Conservation (phyloP, 257 asterid species). For the Mitragyna speciosa region DNA sequence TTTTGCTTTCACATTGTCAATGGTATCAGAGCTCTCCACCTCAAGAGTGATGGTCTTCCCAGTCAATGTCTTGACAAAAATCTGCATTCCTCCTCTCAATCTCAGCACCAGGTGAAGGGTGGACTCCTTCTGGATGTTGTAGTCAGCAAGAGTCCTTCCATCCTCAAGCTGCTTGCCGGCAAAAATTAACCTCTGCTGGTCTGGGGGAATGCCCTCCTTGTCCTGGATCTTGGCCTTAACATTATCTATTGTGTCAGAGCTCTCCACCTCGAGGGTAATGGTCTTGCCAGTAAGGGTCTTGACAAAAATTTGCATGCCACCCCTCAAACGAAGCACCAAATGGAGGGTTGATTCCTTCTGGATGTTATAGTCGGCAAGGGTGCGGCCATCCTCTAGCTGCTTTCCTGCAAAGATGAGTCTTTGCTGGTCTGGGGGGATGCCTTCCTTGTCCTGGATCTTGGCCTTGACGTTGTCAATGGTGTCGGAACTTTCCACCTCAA, state of each 20-base stretch:
- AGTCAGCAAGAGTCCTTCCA: conserved; percentile 49
- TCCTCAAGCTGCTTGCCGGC: conserved; percentile 43
- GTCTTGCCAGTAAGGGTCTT: conserved; percentile 47
- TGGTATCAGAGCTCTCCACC: conserved; percentile 53
- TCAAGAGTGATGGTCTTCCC: conserved; percentile 54
- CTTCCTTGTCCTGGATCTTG: conserved; percentile 43
- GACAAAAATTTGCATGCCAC: conserved; percentile 46
- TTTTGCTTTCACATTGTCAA: conserved; percentile 47
- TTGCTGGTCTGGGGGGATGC: conserved; percentile 44
- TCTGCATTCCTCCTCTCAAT: conserved; percentile 50
- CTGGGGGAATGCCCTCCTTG: conserved; percentile 48
- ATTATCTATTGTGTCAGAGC: conserved; percentile 44
- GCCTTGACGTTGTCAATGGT: conserved; percentile 41
- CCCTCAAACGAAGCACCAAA: conserved; percentile 39
- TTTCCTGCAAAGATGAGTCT: conserved; percentile 39
- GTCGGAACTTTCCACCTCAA: conserved; percentile 38
- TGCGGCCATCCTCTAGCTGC: conserved; percentile 38
- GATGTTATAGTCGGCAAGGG: conserved; percentile 39
- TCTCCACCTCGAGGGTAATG: conserved; percentile 42
- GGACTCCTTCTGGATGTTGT: conserved; percentile 54
- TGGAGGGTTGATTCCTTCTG: conserved; percentile 45
- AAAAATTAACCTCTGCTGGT: conserved; percentile 45
- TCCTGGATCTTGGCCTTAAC: conserved; percentile 48
- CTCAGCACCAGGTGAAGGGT: conserved; percentile 57
- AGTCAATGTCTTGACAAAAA: conserved; percentile 47